These are phyloP conservation scores for Ormosia semicastrata DNA, from an alignment of 306 rosid genomes.

Conservation along the genomic window DNA sequence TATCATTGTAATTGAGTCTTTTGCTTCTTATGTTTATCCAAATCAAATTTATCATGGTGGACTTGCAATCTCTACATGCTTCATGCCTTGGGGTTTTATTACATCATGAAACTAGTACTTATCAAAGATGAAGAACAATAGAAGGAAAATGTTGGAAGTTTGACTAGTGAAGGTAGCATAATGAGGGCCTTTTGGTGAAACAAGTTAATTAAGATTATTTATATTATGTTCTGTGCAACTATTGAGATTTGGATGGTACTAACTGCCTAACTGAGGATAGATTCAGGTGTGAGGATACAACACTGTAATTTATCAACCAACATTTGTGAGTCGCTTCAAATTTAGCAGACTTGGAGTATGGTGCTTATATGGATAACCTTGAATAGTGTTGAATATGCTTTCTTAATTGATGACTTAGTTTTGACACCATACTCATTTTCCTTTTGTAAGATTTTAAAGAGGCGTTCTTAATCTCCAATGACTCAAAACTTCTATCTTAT, in stretches of 20 bases:
- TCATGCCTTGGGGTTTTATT: neutral
- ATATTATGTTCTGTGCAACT: neutral
- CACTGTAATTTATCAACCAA: neutral
- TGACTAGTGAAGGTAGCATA: neutral
- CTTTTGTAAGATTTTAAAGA: neutral
- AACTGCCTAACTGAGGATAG: neutral
- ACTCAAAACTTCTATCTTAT: neutral
- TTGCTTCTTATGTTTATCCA: neutral
- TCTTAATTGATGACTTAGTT: neutral
- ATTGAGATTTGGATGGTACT: neutral
- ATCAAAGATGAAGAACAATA: neutral
- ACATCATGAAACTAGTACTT: neutral
- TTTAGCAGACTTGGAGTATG: neutral
- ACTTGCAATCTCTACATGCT: neutral
- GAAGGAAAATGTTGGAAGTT: neutral
- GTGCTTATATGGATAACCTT: neutral
- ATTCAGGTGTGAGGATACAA: neutral
- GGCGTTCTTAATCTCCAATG: neutral
- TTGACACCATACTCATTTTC: neutral
- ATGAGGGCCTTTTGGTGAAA: neutral
- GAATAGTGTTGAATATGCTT: neutral
- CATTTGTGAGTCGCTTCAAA: neutral
- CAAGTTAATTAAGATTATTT: neutral
- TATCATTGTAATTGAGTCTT: neutral
- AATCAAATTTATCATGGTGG: neutral